These are phyloP conservation scores for Gloeostereum incarnatum DNA, from an alignment of 768 basidiomycete species.

Conservation along the genomic window DNA sequence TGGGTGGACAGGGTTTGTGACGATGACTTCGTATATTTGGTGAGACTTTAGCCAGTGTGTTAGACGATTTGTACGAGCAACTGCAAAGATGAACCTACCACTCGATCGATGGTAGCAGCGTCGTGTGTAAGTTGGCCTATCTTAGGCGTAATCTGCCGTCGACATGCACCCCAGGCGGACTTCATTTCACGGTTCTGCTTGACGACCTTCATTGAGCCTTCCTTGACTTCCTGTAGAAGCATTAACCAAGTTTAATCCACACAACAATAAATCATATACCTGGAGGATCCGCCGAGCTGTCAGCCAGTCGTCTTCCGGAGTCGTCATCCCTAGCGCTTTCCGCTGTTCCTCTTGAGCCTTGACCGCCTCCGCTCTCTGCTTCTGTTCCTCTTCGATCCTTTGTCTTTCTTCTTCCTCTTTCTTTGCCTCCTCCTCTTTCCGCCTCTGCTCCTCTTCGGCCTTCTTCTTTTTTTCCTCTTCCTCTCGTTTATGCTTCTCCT, in stretches of 20 bases:
- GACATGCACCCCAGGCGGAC: slow-evolving; percentile 53
- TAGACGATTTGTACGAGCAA: slow-evolving; percentile 5
- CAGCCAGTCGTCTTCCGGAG: slow-evolving; percentile 57
- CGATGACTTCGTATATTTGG: slow-evolving; percentile 26
- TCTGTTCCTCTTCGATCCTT: slow-evolving; percentile 19
- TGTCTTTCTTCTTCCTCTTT: slow-evolving; percentile 20
- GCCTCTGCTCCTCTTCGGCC: slow-evolving; percentile 22
- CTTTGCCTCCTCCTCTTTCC: slow-evolving; percentile 25
- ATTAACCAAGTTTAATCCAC: slow-evolving; percentile 2
- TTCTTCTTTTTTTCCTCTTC: slow-evolving; percentile 19
- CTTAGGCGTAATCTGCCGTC: slow-evolving; percentile 78
- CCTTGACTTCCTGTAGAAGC: slow-evolving; percentile 47
- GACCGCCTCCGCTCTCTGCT: slow-evolving; percentile 23
- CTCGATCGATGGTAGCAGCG: slow-evolving; percentile 42
- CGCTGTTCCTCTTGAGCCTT: slow-evolving; percentile 28
- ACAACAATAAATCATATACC: slow-evolving; percentile 25
- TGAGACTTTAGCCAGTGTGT: slow-evolving; percentile 19
- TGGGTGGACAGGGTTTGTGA: slow-evolving; percentile 19
- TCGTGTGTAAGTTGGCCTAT: slow-evolving; percentile 85
- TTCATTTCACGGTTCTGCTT: slow-evolving; percentile 49
- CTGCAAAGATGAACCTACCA: slow-evolving; percentile 35
- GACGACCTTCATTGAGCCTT: slow-evolving; percentile 50
- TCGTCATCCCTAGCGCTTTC: slow-evolving; percentile 38
- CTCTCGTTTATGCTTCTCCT: slow-evolving; percentile 24
- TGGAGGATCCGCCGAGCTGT: slow-evolving; percentile 41